Evolutionary conservation across 164 flowering plant species (phyloP).

Genomic region (Litsea cubeba): DNA sequence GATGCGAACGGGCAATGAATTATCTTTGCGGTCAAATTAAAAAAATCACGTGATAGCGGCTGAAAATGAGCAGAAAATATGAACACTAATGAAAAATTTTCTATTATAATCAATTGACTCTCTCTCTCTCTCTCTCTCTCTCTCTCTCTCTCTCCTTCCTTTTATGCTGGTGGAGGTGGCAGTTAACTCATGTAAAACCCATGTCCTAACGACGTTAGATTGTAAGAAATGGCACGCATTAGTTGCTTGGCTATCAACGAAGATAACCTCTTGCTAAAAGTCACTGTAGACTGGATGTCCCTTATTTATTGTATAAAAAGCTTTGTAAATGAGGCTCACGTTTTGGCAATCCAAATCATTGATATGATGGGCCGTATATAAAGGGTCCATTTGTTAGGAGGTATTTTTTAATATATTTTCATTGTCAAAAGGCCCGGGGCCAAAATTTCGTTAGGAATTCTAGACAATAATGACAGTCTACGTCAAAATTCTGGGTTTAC

Average conservation of each 20-base stretch:
- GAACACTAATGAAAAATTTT: too few species aligned
- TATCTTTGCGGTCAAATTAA: too few species aligned
- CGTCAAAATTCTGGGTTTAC: too few species aligned
- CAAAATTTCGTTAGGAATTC: too few species aligned
- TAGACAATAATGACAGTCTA: too few species aligned
- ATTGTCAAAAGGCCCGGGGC: too few species aligned
- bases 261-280: not conserved
- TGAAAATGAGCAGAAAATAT: not conserved
- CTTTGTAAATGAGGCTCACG: too few species aligned
- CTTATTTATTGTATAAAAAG: too few species aligned
- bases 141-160: not conserved
- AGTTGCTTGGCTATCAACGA: too few species aligned
- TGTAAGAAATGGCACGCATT: not conserved
- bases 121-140: not conserved
- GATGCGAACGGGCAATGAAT: not conserved
- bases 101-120: not conserved
- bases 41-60: not conserved
- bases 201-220: not conserved
- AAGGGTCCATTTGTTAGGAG: not conserved
- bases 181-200: not conserved
- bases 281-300: too few species aligned
- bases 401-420: too few species aligned
- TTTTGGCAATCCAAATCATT: not conserved
- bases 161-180: not conserved
- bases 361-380: not conserved